Evolutionary conservation across 371 early-diverging fungal species (phyloP), one percentile per base, ranked within the genome.

Genomic region (Fennellomyces sp.): DNA sequence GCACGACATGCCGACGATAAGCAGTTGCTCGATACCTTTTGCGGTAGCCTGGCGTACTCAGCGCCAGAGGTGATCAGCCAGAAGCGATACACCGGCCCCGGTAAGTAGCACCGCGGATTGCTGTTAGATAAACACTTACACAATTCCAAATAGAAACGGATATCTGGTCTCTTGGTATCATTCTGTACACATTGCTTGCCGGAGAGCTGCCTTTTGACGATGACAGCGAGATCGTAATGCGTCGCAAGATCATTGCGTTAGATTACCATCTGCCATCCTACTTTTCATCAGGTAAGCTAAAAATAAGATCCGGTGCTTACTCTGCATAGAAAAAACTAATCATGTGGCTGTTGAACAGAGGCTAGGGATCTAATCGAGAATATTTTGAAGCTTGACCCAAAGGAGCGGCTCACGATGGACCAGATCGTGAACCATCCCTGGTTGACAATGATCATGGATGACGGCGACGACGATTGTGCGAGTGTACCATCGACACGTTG

Each of bases 131-230:
- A n/a, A n/a, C n/a, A n/a, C n/a, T n/a, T n/a, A n/a, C 2, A 13
- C 13, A 15, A 13, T 50, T 50, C 12, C 36, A 36, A 6, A 49
- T 54, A 83, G 88, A 91, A 81, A 90, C 91, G 19, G 95, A 95
- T 69, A 82, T 93, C 35, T 95, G 95, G 95, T 91, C 92, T 0
- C 65, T 95, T 12, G 94, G 92, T 26, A 88, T 94, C 25, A 91
- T 93, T 64, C 72, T 94, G 7, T 94, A 88, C 65, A 91, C 92
- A 0, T 75, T 94, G 13, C 61, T 92, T n/a, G 88, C 89, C 41
- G 94, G 93, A 2, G 86, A 86, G 60, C 76, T 92, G 10, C 94
- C 95, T 2, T 93, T 93, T 78, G 93, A 94, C 61, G 94, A 91
- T 54, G 92, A 92, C 58, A 87, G 81, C 59, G 93, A 92, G 54